Evolutionary conservation across 2,329 filamentous ascomycete genomes (phyloP).

Genomic region (Lachnum nothofagi): DNA sequence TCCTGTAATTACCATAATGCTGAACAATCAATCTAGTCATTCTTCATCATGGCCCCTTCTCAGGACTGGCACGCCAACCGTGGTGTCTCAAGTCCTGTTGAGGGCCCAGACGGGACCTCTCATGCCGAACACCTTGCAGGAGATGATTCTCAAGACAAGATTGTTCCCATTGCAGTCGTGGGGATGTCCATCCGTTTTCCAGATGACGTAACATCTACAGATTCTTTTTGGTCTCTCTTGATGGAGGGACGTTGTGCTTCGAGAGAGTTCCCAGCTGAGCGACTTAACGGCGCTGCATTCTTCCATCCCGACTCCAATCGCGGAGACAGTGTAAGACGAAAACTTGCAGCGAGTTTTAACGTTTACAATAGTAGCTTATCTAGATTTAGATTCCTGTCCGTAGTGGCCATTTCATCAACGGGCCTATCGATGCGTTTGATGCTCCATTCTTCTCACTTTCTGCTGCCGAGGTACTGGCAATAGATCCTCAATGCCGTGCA

Average conservation of each 20-base stretch:
- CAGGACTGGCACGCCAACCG: too few relatives aligned
- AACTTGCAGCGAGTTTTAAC: too few relatives aligned
- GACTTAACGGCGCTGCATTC: neutral
- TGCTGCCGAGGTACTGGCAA: conserved; percentile 45
- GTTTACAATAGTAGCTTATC: too few relatives aligned
- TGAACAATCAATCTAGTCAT: too few relatives aligned
- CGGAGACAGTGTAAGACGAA: too few relatives aligned
- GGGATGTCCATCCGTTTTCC: neutral
- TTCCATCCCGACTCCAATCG: neutral
- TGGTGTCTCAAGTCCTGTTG: too few relatives aligned
- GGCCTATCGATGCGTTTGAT: conserved; percentile 35
- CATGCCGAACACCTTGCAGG: too few relatives aligned
- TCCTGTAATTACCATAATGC: too few relatives aligned
- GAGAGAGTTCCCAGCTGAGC: neutral
- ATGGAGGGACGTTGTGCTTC: neutral
- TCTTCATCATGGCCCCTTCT: too few relatives aligned
- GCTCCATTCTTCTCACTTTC: conserved; percentile 38
- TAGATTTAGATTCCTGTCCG: neutral
- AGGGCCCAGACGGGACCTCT: too few relatives aligned
- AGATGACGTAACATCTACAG: neutral
- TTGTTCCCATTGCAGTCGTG: neutral
- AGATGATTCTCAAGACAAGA: too few relatives aligned
- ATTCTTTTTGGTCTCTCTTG: neutral
- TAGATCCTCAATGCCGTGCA: conserved; percentile 47
- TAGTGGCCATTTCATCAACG: conserved; percentile 31